Evolutionary conservation across 441 rosid genomes (phyloP).

Genomic region (Populus hybrid): DNA sequence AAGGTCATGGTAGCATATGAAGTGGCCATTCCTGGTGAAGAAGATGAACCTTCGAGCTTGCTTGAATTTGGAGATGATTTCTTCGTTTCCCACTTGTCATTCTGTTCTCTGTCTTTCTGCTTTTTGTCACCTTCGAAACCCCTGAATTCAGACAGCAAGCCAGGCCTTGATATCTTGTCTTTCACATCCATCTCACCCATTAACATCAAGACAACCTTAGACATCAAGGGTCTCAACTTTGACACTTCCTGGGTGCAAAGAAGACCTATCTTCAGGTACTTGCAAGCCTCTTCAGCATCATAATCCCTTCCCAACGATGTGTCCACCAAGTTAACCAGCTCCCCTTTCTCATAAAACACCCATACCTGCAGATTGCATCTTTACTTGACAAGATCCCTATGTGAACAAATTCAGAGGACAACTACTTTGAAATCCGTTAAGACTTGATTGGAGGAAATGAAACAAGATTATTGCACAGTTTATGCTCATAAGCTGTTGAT

Average conservation of each 20-base stretch:
- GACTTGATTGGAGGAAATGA: background rate
- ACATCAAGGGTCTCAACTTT: slow-evolving; percentile 54
- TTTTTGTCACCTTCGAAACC: slow-evolving; percentile 22
- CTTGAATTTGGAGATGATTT: slow-evolving; percentile 21
- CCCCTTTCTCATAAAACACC: slow-evolving; percentile 31
- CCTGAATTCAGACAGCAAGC: slow-evolving; percentile 45
- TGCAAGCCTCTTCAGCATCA: slow-evolving; percentile 42
- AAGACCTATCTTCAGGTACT: slow-evolving; percentile 52
- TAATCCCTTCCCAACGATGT: slow-evolving; percentile 28
- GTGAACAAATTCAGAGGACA: background rate
- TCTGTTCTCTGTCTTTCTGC: slow-evolving; percentile 12
- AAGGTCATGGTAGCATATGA: slow-evolving; percentile 58
- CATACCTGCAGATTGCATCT: slow-evolving; percentile 44
- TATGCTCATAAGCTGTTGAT: background rate
- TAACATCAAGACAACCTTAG: slow-evolving; percentile 46
- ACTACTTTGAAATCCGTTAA: background rate
- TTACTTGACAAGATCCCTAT: background rate
- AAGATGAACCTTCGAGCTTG: slow-evolving; percentile 23
- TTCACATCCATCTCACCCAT: slow-evolving; percentile 34
- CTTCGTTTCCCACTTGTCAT: slow-evolving; percentile 2
- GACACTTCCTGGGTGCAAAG: slow-evolving; percentile 64
- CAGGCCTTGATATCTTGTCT: slow-evolving; percentile 41
- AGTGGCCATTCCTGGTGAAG: slow-evolving; percentile 22
- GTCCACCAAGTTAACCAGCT: slow-evolving; percentile 38
- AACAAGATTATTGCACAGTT: background rate